These are phyloP conservation scores for Periconia macrospinosa DNA, from an alignment of 2,329 filamentous ascomycete species.

Conservation along the genomic window DNA sequence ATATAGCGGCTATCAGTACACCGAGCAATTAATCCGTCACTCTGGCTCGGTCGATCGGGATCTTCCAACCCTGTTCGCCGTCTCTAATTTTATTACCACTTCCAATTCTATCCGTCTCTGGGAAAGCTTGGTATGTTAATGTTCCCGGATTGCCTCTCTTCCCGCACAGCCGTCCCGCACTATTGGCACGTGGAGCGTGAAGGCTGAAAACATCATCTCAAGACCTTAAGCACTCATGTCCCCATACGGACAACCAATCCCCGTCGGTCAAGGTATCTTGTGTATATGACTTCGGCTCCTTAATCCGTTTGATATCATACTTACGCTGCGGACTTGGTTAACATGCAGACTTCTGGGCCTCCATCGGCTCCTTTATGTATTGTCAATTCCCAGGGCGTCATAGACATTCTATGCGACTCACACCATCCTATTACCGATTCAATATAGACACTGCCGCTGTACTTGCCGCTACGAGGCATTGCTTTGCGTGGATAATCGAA, in stretches of 20 bases:
- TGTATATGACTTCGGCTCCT: not conserved
- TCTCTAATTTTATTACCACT: conserved; percentile 4
- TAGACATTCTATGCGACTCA: not conserved
- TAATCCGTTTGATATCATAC: not conserved
- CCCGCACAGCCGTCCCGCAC: not conserved
- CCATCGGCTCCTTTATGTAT: not conserved
- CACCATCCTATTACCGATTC: not conserved
- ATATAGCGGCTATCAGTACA: conserved; percentile 2
- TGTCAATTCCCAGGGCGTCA: not conserved
- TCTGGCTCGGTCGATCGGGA: conserved; percentile 11
- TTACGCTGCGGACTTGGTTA: not conserved
- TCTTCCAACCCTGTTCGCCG: conserved; percentile 3
- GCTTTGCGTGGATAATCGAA: not conserved
- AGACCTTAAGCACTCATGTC: not conserved
- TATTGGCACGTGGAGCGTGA: not conserved
- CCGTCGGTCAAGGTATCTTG: not conserved
- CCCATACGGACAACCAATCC: not conserved
- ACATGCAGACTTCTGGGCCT: not conserved
- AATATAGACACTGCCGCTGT: not conserved
- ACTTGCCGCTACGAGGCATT: not conserved
- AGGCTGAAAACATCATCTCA: not conserved
- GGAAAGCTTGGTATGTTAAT: conserved; percentile 3
- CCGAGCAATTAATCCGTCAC: conserved; percentile 11
- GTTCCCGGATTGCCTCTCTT: not conserved
- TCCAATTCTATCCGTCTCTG: not conserved